Base-by-base conservation (phyloP, 805 yeast species). In the Candida morakotiae region DNA sequence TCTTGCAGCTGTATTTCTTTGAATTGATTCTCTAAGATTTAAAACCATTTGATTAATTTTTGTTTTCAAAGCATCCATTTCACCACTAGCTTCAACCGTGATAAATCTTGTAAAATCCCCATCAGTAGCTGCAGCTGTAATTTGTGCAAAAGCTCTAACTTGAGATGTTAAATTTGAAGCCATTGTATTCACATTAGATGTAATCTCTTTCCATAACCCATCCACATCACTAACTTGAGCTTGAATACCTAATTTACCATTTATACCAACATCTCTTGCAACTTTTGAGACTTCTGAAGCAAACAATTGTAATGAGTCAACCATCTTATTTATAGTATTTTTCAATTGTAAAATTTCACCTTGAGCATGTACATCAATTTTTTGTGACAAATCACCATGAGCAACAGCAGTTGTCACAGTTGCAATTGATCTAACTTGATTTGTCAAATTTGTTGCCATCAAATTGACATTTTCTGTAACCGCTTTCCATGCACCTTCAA, bases 381-480 rank as follows among this genome's bases (percentile, higher is more conserved):
- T 87, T 53, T 83, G 89, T 3, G 85, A 77, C 47, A 87, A 69
- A 55, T 87, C 94, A 52, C 95, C 95, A 57, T 83, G 84, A 1
- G 95, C 95, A 30, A 87, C 95, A 3, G 94, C 95, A 3, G 95
- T 83, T 2, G 95, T 87, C 40, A 87, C 95, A 9, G 88, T 84
- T 4, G 94, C 95, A 49, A 87, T 87, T 13, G 87, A 79, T 60
- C 95, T 74, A 47, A 87, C 95, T 62, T 87, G 95, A 43, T 84
- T 85, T 2, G 74, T 68, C 52, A 68, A 66, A 48, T 68, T 68
- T 1, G 73, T 67, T 5, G 74, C 74, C 74, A 68, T 68, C 27
- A 67, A 50, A 44, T 68, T 68, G 33, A 68, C 74, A 38, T 68
- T 68, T 44, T 68, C 71, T 0, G 74, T 68, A 14, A 68, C 73